Evolutionary conservation across 495 filamentous ascomycete genomes (phyloP), one percentile per base, ranked within the genome.

Genomic region (Articulospora tetracladia): DNA sequence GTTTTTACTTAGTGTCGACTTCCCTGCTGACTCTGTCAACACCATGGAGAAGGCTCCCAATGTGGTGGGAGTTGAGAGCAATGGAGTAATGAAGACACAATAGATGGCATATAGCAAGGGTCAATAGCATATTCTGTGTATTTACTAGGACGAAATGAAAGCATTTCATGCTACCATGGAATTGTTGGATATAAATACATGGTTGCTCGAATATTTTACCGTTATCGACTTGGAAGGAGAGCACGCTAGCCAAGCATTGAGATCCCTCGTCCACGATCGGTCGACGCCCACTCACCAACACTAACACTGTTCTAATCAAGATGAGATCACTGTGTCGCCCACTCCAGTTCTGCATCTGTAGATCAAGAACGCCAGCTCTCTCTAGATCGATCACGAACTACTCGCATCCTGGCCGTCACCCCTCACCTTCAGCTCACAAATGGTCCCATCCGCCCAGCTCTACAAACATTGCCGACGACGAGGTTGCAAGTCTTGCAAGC

Each of bases 401-500:
- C 15, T 15, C 26, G 0, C 41, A 50, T 23, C 23, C 55, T 39
- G 36, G 23, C 3, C 58, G 61, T 15, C 64, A 69, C 28, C 68
- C 68, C 17, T 67, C 70, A 30, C 69, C 72, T 26, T 57, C 65
- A 24, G 60, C 68, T 27, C 60, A 70, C 30, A 68, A 67, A 62
- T 73, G 74, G 67, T 68, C 71, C 22, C 70, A 73, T 57, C 73
- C 74, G 1, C 71, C 72, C 19, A 70, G 68, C 62, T 70, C 72
- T 17, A 68, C 66, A 25, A 73, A 44, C 55, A 72, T 76, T 19
- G 72, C 73, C 1, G 74, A 89, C 68, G 86, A 91, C 63, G 86
- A 92, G 66, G 87, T 97, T 58, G 81, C 88, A 30, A 79, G 78
- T 46, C 82, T 97, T 36, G 91, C 93, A 41, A 84, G 85, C 34